A percentile compares a stretch with the other conserved stretches of the same genome.
Evolutionary conservation across 345 rosid genomes (phyloP).

Genomic region (Microcos paniculata): DNA sequence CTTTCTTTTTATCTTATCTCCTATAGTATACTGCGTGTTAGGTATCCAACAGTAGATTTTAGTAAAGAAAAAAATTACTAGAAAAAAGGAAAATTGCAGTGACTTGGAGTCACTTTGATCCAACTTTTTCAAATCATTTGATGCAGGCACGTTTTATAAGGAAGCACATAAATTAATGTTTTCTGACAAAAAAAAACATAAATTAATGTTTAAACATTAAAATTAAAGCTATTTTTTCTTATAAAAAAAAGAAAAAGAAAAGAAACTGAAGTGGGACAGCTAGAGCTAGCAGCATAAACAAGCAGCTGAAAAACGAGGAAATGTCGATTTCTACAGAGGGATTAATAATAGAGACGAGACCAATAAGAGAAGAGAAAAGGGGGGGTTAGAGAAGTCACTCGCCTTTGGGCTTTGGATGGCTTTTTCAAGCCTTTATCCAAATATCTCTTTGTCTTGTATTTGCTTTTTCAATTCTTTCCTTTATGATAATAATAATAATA

Average conservation of each 20-base stretch:
- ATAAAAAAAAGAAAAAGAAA: neutral
- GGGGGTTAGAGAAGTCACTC: neutral
- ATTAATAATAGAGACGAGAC: constrained; percentile 9
- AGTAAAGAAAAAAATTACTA: neutral
- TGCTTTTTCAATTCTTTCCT: constrained; percentile 1
- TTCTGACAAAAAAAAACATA: neutral
- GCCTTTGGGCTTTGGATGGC: neutral
- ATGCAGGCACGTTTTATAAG: constrained; percentile 29
- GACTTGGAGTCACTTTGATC: neutral
- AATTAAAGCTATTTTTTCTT: neutral
- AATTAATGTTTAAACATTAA: too few species aligned
- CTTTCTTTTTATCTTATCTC: constrained; percentile 19
- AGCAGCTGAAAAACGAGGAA: constrained; percentile 35
- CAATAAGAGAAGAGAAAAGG: neutral
- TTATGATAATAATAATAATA: neutral
- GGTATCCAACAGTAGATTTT: constrained; percentile 20
- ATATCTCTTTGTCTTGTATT: constrained; percentile 1
- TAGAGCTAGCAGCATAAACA: neutral
- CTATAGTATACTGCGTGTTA: constrained; percentile 17
- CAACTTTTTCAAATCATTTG: constrained; percentile 20
- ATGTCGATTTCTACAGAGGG: constrained; percentile 28
- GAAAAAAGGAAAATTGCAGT: constrained; percentile 16
- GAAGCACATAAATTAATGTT: neutral
- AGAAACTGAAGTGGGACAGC: constrained; percentile 17
- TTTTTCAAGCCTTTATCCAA: constrained; percentile 2